phyloP scores from a whole-genome alignment of 345 rosid species.

The Geranium brycei region DNA sequence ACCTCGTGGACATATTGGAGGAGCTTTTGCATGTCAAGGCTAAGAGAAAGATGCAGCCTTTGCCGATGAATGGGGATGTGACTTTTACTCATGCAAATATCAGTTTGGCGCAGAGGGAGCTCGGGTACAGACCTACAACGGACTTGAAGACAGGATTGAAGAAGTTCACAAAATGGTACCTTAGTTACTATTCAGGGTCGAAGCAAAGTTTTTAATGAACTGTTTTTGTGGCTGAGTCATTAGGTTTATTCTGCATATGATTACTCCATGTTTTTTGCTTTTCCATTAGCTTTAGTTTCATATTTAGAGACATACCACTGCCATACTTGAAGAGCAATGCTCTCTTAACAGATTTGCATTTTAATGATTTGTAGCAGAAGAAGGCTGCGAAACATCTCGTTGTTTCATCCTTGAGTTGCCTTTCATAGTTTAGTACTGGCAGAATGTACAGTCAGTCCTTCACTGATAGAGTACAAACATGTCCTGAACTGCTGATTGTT shows the following conservation, averaged over 20 bases:
- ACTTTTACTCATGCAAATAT: slow-evolving; percentile 13
- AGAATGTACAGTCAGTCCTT: too few species aligned
- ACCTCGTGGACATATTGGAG: slow-evolving; percentile 12
- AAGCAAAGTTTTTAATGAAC: slow-evolving; percentile 8
- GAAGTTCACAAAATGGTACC: slow-evolving; percentile 16
- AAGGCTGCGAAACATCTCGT: not conserved
- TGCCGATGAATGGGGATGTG: slow-evolving; percentile 13
- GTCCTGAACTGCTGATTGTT: too few species aligned
- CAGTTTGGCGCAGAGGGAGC: slow-evolving; percentile 10
- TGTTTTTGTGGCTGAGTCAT: not conserved
- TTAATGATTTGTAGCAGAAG: not conserved
- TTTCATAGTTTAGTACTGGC: too few species aligned
- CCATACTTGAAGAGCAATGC: not conserved
- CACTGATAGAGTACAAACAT: too few species aligned
- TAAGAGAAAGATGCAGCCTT: slow-evolving; percentile 13
- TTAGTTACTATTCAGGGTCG: slow-evolving; percentile 6
- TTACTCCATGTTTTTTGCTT: not conserved
- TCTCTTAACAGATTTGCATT: not conserved
- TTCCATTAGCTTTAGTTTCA: not conserved
- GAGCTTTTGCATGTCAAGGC: slow-evolving; percentile 14
- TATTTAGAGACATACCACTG: not conserved
- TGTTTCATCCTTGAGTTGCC: not conserved
- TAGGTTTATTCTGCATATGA: not conserved
- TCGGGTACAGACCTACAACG: slow-evolving; percentile 10
- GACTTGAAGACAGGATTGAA: slow-evolving; percentile 13